Evolutionary conservation across 1,284 basidiomycete species (phyloP).

Genomic region (Afroboletus lepidellus): DNA sequence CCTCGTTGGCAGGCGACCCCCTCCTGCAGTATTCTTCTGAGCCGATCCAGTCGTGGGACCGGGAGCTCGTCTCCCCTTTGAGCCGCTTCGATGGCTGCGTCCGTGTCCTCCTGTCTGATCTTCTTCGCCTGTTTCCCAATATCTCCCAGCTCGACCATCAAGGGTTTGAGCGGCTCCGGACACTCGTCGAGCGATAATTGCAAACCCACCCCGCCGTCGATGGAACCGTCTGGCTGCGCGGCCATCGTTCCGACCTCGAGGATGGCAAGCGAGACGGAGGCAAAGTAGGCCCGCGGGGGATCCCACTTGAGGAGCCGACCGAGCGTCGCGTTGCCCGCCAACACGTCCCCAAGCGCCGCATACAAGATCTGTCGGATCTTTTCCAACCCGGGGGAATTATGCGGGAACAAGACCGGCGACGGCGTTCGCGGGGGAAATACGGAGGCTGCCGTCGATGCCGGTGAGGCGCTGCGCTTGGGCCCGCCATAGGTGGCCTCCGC

Average conservation of each 20-base stretch:
- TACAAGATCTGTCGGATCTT: conserved; percentile 82
- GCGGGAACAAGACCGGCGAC: conserved; percentile 51
- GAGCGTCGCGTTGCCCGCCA: conserved; percentile 54
- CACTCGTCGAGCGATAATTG: conserved; percentile 49
- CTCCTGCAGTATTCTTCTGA: conserved; percentile 55
- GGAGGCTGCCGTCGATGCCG: conserved; percentile 28
- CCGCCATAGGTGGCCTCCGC: conserved; percentile 25
- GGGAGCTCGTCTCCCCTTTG: conserved; percentile 43
- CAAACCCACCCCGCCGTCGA: conserved; percentile 58
- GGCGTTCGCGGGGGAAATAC: conserved; percentile 34
- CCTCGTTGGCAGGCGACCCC: conserved; percentile 46
- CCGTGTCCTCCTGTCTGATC: conserved; percentile 59
- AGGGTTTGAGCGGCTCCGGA: conserved; percentile 55
- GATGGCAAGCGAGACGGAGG: conserved; percentile 69
- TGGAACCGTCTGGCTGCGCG: conserved; percentile 46
- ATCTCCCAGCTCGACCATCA: conserved; percentile 64
- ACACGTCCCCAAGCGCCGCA: conserved; percentile 67
- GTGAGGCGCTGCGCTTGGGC: conserved; percentile 24
- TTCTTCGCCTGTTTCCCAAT: conserved; percentile 53
- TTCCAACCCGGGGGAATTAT: conserved; percentile 60
- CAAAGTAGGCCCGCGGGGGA: conserved; percentile 72
- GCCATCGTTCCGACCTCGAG: conserved; percentile 58
- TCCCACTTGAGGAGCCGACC: conserved; percentile 55
- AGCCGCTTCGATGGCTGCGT: conserved; percentile 48
- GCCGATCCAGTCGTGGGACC: conserved; percentile 58